These are phyloP conservation scores for Didymella sp. DNA, from an alignment of 2,329 filamentous ascomycete genomes.

Conservation along the genomic window DNA sequence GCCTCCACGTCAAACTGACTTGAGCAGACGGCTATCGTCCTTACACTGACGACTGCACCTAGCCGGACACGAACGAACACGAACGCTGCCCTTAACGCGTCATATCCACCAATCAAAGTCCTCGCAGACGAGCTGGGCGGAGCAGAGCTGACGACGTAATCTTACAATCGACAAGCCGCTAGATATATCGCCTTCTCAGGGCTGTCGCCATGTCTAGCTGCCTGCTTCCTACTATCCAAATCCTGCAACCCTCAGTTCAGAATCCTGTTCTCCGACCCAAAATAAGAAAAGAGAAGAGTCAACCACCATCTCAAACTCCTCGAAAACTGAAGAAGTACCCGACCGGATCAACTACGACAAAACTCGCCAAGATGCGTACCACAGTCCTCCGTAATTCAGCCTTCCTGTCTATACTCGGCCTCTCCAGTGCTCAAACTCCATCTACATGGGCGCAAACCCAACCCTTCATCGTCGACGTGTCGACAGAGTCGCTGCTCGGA, in stretches of 20 bases:
- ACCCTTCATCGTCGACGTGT: slow-evolving; percentile 24
- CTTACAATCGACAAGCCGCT: slow-evolving; percentile 8
- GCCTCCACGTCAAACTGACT: not conserved
- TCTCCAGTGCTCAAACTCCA: slow-evolving; percentile 14
- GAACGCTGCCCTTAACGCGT: not conserved
- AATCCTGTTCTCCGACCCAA: slow-evolving; percentile 8
- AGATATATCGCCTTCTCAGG: slow-evolving; percentile 1
- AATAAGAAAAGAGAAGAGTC: not conserved
- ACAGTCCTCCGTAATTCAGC: slow-evolving; percentile 14
- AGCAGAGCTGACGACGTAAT: slow-evolving; percentile 8
- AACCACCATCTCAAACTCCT: not conserved
- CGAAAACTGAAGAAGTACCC: slow-evolving; percentile 1
- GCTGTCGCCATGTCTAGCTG: slow-evolving; percentile 9
- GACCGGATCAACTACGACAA: not conserved
- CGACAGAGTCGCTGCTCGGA: slow-evolving; percentile 16
- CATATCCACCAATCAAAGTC: slow-evolving; percentile 4
- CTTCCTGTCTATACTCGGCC: slow-evolving; percentile 23
- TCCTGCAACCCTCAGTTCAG: slow-evolving; percentile 10
- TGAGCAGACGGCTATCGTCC: not conserved
- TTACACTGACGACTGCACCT: not conserved
- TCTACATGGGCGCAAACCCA: slow-evolving; percentile 20
- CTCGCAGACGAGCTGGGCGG: not conserved
- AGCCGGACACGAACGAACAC: slow-evolving; percentile 10
- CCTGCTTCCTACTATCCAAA: slow-evolving; percentile 9
- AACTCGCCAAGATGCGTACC: slow-evolving; percentile 22